Evolutionary conservation across 73 alveolate genomes (phyloP).

Genomic region (Tetrahymena malaccensis): DNA sequence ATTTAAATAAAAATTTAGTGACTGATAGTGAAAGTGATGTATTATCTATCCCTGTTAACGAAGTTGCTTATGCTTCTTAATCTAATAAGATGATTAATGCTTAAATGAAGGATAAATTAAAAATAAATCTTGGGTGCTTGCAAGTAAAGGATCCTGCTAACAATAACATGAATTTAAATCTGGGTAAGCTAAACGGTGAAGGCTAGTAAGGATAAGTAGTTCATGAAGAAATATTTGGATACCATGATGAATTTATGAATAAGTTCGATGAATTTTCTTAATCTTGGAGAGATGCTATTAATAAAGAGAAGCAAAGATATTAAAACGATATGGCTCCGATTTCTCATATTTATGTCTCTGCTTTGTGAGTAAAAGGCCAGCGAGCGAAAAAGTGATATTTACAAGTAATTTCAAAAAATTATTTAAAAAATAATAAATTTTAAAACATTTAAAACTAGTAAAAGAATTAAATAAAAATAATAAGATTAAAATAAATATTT

Average conservation of each 20-base stretch:
- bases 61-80: neutral
- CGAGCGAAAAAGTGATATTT: neutral
- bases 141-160: neutral
- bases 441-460: neutral
- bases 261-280: conserved; percentile 51
- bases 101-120: neutral
- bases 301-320: conserved; percentile 12
- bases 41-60: neutral
- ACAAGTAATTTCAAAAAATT: neutral
- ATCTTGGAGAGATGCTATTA: conserved; percentile 55
- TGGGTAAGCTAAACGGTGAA: neutral
- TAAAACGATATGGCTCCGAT: neutral
- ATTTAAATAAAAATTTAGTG: neutral
- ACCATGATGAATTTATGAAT: conserved; percentile 58
- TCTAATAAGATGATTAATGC: neutral
- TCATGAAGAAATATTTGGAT: conserved; percentile 12
- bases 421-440: neutral
- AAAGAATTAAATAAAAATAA: too few relatives aligned
- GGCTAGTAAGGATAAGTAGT: neutral
- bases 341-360: neutral
- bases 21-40: neutral
- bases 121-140: neutral
- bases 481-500: too few relatives aligned
- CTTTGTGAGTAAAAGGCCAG: neutral
- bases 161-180: neutral